phyloP scores from a whole-genome alignment of 306 rosid genomes.

The Oxytropis ochrocephala region DNA sequence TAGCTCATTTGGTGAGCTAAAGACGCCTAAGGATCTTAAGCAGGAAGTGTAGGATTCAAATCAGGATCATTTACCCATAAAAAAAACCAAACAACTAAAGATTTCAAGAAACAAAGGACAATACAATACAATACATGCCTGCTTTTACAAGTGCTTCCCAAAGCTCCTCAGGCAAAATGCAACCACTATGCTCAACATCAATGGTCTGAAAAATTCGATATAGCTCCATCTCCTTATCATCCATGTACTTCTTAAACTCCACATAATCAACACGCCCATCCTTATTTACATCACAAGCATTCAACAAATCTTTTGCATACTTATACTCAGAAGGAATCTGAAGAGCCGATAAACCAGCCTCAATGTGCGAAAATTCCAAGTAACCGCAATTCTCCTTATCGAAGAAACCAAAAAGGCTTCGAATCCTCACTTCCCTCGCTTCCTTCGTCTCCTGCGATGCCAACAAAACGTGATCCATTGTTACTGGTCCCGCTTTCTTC shows the following conservation, averaged over 20 bases:
- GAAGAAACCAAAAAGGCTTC: conserved; percentile 63
- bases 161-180: conserved; percentile 90
- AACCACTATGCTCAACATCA: conserved; percentile 86
- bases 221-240: conserved; percentile 88
- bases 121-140: conserved; percentile 29
- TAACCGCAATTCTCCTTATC: conserved; percentile 62
- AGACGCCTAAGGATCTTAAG: too few species aligned
- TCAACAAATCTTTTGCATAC: conserved; percentile 76
- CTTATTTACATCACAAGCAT: conserved; percentile 67
- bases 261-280: conserved; percentile 73
- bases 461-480: conserved; percentile 81
- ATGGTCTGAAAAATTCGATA: conserved; percentile 89
- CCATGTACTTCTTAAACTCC: conserved; percentile 84
- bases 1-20: too few species aligned
- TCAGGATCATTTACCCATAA: too few species aligned
- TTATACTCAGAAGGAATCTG: conserved; percentile 78
- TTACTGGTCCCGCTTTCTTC: conserved; percentile 56
- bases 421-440: conserved; percentile 58
- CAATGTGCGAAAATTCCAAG: conserved; percentile 63
- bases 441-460: conserved; percentile 86
- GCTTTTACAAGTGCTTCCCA: conserved; percentile 91
- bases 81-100: conserved; percentile 7
- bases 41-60: too few species aligned
- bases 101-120: not conserved
- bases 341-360: conserved; percentile 75